Percentiles rank a stretch among this genome's conserved stretches.
Evolutionary conservation across 257 asterid species (phyloP).

Genomic region (Solanum okadae): DNA sequence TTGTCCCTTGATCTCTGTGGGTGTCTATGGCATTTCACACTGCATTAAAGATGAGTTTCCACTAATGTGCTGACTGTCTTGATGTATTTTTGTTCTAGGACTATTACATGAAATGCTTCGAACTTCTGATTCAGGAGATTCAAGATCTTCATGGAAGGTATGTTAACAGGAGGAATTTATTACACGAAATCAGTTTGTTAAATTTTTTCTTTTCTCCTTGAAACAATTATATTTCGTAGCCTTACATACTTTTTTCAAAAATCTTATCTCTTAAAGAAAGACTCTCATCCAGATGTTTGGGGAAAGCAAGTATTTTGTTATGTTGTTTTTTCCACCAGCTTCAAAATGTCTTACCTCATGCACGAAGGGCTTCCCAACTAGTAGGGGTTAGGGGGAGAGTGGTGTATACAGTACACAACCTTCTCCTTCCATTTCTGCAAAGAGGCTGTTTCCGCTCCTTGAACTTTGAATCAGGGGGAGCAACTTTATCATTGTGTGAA

Average conservation of each 20-base stretch:
- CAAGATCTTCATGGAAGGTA: slow-evolving; percentile 95
- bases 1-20: not conserved
- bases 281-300: not conserved
- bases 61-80: not conserved
- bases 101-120: slow-evolving; percentile 86
- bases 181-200: not conserved
- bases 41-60: not conserved
- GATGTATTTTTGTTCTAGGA: slow-evolving; percentile 36
- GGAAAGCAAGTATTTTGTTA: not conserved
- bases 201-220: not conserved
- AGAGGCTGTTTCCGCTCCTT: not conserved
- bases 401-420: not conserved
- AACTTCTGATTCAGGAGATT: slow-evolving; percentile 48
- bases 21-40: not conserved
- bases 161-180: not conserved
- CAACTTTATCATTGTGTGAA: not conserved
- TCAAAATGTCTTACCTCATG: not conserved
- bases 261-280: not conserved
- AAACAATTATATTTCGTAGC: not conserved
- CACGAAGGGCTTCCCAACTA: not conserved
- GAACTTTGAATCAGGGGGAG: not conserved
- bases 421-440: not conserved
- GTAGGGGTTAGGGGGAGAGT: not conserved
- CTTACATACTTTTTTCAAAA: not conserved
- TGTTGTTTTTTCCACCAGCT: not conserved